A percentile compares a stretch with the other conserved stretches of the same genome.
Evolutionary conservation across 2,329 filamentous ascomycete genomes (phyloP).

Genomic region (Diaporthe batatas): DNA sequence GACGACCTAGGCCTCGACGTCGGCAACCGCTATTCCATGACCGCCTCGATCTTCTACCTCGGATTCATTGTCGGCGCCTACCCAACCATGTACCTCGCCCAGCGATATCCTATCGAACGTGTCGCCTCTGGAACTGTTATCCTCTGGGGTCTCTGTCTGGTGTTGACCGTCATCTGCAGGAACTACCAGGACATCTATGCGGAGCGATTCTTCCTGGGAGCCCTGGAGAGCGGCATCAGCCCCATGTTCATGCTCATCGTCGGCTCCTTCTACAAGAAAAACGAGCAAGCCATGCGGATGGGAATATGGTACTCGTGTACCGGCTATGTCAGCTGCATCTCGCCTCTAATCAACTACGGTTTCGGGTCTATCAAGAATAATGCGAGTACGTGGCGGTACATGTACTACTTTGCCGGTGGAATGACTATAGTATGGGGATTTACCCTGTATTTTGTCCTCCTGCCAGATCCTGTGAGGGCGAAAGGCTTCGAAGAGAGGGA

Average conservation of each 20-base stretch:
- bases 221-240: slow-evolving; percentile 68
- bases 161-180: slow-evolving; percentile 54
- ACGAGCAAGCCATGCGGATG: slow-evolving; percentile 56
- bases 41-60: slow-evolving; percentile 60
- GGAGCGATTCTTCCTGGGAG: slow-evolving; percentile 68
- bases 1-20: too few relatives aligned
- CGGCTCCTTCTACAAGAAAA: slow-evolving; percentile 56
- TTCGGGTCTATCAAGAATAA: slow-evolving; percentile 58
- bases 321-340: slow-evolving; percentile 60
- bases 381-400: slow-evolving; percentile 56
- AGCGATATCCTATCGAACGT: slow-evolving; percentile 60
- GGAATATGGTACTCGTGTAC: slow-evolving; percentile 59
- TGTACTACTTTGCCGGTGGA: slow-evolving; percentile 57
- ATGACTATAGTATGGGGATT: slow-evolving; percentile 57
- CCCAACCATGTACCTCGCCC: slow-evolving; percentile 56
- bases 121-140: slow-evolving; percentile 55
- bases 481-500: slow-evolving; percentile 45
- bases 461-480: slow-evolving; percentile 51
- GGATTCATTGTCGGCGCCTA: slow-evolving; percentile 63
- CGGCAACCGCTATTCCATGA: too few relatives aligned
- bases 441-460: slow-evolving; percentile 42
- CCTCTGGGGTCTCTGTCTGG: slow-evolving; percentile 55
- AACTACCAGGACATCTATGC: slow-evolving; percentile 55
- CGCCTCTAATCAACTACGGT: slow-evolving; percentile 62
- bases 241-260: slow-evolving; percentile 70